Evolutionary conservation across 208 protist species (phyloP).

Genomic region (Porcisia hertigi): DNA sequence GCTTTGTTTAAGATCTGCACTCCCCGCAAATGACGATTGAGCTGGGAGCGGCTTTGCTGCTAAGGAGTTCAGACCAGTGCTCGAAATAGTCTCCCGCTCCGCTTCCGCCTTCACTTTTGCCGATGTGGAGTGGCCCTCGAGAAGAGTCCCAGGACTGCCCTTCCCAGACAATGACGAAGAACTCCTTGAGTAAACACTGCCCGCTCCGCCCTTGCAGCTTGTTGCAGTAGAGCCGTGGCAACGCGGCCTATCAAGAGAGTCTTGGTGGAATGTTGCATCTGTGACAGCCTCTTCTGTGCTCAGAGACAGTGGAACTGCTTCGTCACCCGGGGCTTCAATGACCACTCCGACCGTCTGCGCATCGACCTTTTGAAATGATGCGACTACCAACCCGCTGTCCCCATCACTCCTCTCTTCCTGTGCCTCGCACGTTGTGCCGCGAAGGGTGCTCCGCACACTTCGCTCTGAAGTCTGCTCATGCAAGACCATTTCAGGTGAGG

Average conservation of each 20-base stretch:
- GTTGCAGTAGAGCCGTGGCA: not conserved
- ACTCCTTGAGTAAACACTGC: not conserved
- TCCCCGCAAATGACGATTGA: not conserved
- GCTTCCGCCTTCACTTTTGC: not conserved
- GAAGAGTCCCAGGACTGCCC: not conserved
- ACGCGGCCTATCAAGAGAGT: not conserved
- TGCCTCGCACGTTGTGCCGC: not conserved
- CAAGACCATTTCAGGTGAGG: not conserved
- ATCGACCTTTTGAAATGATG: not conserved
- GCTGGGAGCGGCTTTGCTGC: not conserved
- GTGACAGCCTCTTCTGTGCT: not conserved
- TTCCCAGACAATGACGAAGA: not conserved
- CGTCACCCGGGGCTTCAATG: not conserved
- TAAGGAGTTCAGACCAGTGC: not conserved
- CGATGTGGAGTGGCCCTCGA: not conserved
- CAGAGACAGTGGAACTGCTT: slow-evolving; percentile 1
- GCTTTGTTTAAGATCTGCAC: not conserved
- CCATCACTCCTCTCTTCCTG: not conserved
- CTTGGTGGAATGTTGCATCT: not conserved
- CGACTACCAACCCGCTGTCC: not conserved
- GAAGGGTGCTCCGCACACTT: not conserved
- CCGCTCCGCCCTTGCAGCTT: slow-evolving; percentile 1
- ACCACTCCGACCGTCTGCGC: not conserved
- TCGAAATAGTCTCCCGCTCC: not conserved
- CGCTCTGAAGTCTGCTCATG: not conserved